Evolutionary conservation across 2,329 filamentous ascomycete genomes (phyloP), one percentile per base, ranked within the genome.

Genomic region (Ramularia collo-cygni): DNA sequence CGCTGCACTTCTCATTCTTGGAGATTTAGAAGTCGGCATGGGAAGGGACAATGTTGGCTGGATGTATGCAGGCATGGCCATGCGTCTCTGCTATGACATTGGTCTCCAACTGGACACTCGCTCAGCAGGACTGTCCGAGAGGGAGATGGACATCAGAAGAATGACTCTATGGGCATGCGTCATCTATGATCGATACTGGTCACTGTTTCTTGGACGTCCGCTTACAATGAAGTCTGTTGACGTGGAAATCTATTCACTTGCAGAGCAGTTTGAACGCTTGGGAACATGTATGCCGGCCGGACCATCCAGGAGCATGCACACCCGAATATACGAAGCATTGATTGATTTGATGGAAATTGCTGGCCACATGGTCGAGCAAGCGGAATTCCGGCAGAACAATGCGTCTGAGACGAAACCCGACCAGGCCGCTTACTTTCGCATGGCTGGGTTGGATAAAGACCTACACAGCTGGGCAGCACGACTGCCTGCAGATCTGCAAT

Each of bases 121-220:
- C n/a, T 44, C 47, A 13, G 42, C 42, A n/a, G 49, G 49, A 27
- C 44, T 55, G 10, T 44, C 51, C 2, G 40, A 50, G 14, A 35
- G 49, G n/a, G 51, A 53, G 36, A 40, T 50, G 17, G 51, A 53
- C 33, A 52, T 55, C 13, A 30, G 52, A 8, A 32, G 44, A n/a
- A 53, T 53, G 47, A 53, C 52, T 12, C 35, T 55, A 8, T 55
- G 49, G 52, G 51, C 52, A 10, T 55, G 52, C 33, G 51, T 55
- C 9, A 50, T 55, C 8, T 55, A 52, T 32, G 52, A 55, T 37
- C 45, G 52, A 4, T 53, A 55, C 31, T 55, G 52, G 52, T 49
- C 47, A 9, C 40, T 55, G 3, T 53, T 55, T 21, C 49, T 55
- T 3, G 52, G 52, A 8, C 44, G 52, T 4, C 52, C 52, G n/a